Conservation (phyloP, 2,329 filamentous ascomycete species). For the Colletotrichum karsti region DNA sequence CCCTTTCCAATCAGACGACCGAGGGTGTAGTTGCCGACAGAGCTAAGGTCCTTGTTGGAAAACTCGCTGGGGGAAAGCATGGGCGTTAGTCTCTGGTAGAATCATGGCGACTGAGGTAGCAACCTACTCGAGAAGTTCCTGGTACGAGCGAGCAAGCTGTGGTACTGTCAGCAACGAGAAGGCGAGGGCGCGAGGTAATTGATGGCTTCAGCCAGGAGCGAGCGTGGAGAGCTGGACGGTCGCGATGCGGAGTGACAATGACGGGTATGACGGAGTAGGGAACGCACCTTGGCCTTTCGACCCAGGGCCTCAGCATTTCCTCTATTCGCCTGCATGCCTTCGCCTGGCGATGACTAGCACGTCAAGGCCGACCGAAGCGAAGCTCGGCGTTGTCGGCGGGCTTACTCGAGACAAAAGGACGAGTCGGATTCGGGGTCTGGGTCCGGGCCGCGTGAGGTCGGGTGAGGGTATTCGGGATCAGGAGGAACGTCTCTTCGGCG, state of each 20-base stretch:
- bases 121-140: constrained; percentile 90
- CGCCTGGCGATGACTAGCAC: constrained; percentile 27
- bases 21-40: constrained; percentile 93
- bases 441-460: neutral
- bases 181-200: neutral
- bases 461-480: neutral
- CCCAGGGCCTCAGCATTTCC: constrained; percentile 66
- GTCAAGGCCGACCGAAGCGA: constrained; percentile 25
- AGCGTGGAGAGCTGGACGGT: neutral
- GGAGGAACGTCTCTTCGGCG: constrained; percentile 4
- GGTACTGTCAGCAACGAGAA: neutral
- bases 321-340: constrained; percentile 63
- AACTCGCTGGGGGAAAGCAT: constrained; percentile 75
- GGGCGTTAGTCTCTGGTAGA: neutral
- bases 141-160: constrained; percentile 95
- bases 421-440: neutral
- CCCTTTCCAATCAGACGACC: constrained; percentile 95
- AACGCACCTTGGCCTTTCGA: constrained; percentile 67
- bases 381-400: neutral
- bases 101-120: neutral
- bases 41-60: constrained; percentile 87
- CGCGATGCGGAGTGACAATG: neutral
- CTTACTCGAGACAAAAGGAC: neutral
- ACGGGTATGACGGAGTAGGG: neutral
- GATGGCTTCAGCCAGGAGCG: neutral